Percentiles rank a stretch among this genome's conserved stretches.
phyloP scores from a whole-genome alignment of 1,284 basidiomycete species.

The Dichomitus squalens region DNA sequence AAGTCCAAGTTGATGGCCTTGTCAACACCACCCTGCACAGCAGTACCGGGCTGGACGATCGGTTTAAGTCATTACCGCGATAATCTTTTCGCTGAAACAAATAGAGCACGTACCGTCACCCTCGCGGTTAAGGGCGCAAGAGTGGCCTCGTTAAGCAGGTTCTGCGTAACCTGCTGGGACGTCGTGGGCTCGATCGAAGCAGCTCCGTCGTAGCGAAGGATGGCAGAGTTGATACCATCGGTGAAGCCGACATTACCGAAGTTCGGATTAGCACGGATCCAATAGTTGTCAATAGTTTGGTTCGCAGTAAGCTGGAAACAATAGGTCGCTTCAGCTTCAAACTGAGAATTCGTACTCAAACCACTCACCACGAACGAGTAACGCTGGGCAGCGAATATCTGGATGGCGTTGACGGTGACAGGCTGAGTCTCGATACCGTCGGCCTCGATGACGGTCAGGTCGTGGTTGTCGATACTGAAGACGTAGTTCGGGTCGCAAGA shows the following conservation, averaged over 20 bases:
- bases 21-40: constrained; percentile 32
- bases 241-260: constrained; percentile 32
- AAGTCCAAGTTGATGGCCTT: constrained; percentile 30
- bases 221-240: constrained; percentile 40
- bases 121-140: constrained; percentile 19
- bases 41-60: constrained; percentile 28
- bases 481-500: constrained; percentile 35
- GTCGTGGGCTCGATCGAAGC: constrained; percentile 44
- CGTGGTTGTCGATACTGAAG: constrained; percentile 40
- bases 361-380: constrained; percentile 30
- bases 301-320: constrained; percentile 20
- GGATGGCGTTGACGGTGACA: constrained; percentile 34
- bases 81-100: neutral
- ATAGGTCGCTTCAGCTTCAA: no score
- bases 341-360: no score
- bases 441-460: constrained; percentile 38
- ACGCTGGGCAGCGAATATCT: constrained; percentile 42
- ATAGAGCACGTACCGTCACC: constrained; percentile 6
- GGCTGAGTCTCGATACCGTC: constrained; percentile 36
- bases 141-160: constrained; percentile 33
- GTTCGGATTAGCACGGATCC: constrained; percentile 33
- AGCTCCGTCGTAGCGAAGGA: constrained; percentile 39
- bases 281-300: constrained; percentile 21
- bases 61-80: neutral
- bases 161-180: constrained; percentile 24